Base-by-base conservation (phyloP, 2,329 filamentous ascomycete species). In the Sporothrix brunneoviolacea region DNA sequence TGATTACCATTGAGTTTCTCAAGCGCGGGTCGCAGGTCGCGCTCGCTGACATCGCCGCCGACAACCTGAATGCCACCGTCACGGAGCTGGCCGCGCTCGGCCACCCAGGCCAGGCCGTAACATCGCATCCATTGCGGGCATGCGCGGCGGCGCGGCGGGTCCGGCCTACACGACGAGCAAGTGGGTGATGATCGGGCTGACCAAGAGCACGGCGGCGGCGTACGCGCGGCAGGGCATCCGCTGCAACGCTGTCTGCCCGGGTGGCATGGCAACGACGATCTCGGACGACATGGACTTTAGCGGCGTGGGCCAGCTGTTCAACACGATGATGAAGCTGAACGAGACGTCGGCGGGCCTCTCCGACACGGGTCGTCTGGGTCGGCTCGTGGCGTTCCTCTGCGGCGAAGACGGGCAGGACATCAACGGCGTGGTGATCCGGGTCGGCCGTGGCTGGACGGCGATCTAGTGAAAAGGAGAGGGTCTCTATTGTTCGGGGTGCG, bases 221-320 rank as follows among this genome's bases (percentile, higher is more conserved):
- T 83, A 83, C 58, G 71, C 71, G 1, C 64, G 65, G 27, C 73
- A 74, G 62, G 76, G 76, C 21, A 76, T 83, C 53, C 70, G 72
- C 44, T 71, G 68, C 55, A 69, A 79, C 30, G 71, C 70, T 2
- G 62, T 81, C 52, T 62, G 77, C 55, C 66, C 77, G 37, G 77
- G 75, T 9, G 71, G 66, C n/a, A 79, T 81, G 73, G 81, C 19
- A 7, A 48, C 79, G 10, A 79, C 80, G 54, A 80, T 82, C 9
- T 13, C 18, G 4, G 40, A 37, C 7, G 24, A 30, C 30, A 24
- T 43, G 9, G 47, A 49, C 39, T 42, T 27, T 18, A 43, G 39
- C 39, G 9, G 13, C 10, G 5, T 16, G 7, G 39, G 39, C 16
- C 32, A 36, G 18, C 21, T 37, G n/a, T 30, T 49, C 32, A 18